Evolutionary conservation across 1,284 basidiomycete genomes (phyloP).

Genomic region (Hymenochaete sp.): DNA sequence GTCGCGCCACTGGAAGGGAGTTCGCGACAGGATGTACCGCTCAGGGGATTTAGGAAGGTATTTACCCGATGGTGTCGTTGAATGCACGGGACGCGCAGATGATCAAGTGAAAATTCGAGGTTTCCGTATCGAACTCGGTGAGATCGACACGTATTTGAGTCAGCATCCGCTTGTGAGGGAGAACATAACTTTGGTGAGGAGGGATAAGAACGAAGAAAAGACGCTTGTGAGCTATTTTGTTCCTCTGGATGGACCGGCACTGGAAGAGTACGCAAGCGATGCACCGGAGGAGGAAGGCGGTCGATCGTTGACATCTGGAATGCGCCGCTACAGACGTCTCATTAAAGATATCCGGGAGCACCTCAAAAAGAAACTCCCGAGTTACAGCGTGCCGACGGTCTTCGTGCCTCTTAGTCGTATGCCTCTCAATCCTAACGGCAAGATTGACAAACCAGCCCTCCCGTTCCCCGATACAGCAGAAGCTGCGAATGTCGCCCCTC

Average conservation of each 20-base stretch:
- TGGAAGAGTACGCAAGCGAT: constrained; percentile 73
- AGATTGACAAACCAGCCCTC: constrained; percentile 96
- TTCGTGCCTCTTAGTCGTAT: constrained; percentile 93
- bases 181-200: constrained; percentile 93
- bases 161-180: constrained; percentile 91
- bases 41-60: constrained; percentile 96
- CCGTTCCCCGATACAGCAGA: constrained; percentile 98
- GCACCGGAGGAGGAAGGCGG: constrained; percentile 50
- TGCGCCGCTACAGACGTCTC: constrained; percentile 75
- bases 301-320: constrained; percentile 57
- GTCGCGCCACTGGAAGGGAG: constrained; percentile 87
- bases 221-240: constrained; percentile 98
- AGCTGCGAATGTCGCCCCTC: constrained; percentile 33
- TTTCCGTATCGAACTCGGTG: constrained; percentile 97
- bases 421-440: constrained; percentile 98
- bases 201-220: constrained; percentile 99
- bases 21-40: constrained; percentile 96
- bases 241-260: constrained; percentile 65
- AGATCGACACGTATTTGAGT: constrained; percentile 95
- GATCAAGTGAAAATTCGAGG: constrained; percentile 99
- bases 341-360: constrained; percentile 94
- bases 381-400: constrained; percentile 88
- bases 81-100: constrained; percentile 96
- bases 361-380: constrained; percentile 94
- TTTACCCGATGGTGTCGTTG: constrained; percentile 87